phyloP scores from a whole-genome alignment of 164 flowering plant genomes.

The Paratinospora sagittata region DNA sequence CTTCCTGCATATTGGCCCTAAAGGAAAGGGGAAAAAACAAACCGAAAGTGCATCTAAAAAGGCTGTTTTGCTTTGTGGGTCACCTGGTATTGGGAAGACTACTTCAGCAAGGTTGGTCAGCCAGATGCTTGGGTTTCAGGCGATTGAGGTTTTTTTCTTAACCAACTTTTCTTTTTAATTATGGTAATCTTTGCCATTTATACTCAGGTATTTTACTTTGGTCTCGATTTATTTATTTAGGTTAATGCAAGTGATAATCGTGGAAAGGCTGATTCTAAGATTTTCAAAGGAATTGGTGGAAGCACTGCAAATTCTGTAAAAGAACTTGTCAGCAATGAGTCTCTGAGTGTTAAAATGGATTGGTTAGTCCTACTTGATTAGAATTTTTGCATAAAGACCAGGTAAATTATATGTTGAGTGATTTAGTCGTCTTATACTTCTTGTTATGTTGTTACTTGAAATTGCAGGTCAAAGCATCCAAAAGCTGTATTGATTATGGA shows the following conservation, averaged over 20 bases:
- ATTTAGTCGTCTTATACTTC: neutral
- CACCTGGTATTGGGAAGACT: slow-evolving; percentile 97
- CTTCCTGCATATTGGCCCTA: slow-evolving; percentile 43
- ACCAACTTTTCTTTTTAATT: neutral
- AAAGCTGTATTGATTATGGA: slow-evolving; percentile 93
- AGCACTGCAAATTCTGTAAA: slow-evolving; percentile 89
- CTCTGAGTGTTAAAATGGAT: slow-evolving; percentile 48
- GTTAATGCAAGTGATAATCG: slow-evolving; percentile 99
- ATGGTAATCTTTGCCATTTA: neutral
- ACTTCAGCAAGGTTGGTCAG: slow-evolving; percentile 89
- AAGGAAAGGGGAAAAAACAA: slow-evolving; percentile 65
- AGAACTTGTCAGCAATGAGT: slow-evolving; percentile 87
- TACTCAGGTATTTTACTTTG: neutral
- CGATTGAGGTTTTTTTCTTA: slow-evolving; percentile 55
- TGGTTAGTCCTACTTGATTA: slow-evolving; percentile 39
- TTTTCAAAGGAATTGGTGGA: slow-evolving; percentile 80
- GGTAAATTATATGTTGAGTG: no score
- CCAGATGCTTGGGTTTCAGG: slow-evolving; percentile 86
- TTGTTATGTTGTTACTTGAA: slow-evolving; percentile 4
- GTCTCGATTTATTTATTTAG: slow-evolving; percentile 26
- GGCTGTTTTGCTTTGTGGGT: slow-evolving; percentile 79
- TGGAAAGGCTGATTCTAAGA: slow-evolving; percentile 87
- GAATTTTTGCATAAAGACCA: neutral
- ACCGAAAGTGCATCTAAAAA: slow-evolving; percentile 71
- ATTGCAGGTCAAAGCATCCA: slow-evolving; percentile 57